Evolutionary conservation across 2,329 filamentous ascomycete species (phyloP).

Genomic region (Canariomyces notabilis): DNA sequence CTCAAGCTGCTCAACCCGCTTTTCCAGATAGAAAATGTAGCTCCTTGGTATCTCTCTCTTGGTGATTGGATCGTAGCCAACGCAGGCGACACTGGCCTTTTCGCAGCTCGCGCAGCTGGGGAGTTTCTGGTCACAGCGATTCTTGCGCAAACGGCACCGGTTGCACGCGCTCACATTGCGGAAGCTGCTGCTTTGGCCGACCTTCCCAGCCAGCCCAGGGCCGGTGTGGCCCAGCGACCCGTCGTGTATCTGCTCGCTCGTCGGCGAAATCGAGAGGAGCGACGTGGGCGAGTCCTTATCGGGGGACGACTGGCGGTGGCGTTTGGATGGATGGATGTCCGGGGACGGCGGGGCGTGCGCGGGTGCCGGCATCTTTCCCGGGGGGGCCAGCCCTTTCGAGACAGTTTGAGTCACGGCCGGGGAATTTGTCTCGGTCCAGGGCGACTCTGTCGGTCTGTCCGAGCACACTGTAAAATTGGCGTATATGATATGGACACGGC

Average conservation of each 20-base stretch:
- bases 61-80: slow-evolving; percentile 93
- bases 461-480: too few species aligned
- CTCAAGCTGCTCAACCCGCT: slow-evolving; percentile 78
- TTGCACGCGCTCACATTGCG: slow-evolving; percentile 93
- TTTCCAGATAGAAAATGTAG: slow-evolving; percentile 94
- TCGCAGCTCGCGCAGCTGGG: slow-evolving; percentile 88
- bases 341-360: slow-evolving; percentile 45
- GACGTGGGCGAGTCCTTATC: slow-evolving; percentile 41
- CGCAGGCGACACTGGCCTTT: slow-evolving; percentile 86
- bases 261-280: slow-evolving; percentile 27
- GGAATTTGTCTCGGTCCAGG: too few species aligned
- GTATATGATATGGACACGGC: too few species aligned
- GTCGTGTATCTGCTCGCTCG: slow-evolving; percentile 32
- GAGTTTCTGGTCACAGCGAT: slow-evolving; percentile 87
- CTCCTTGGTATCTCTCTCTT: slow-evolving; percentile 92
- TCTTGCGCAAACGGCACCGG: slow-evolving; percentile 85
- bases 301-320: slow-evolving; percentile 50
- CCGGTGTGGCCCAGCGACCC: slow-evolving; percentile 28
- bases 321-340: slow-evolving; percentile 50
- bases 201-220: slow-evolving; percentile 35
- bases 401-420: too few species aligned
- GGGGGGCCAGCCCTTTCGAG: slow-evolving; percentile 13
- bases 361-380: slow-evolving; percentile 37
- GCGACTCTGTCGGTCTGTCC: too few species aligned
- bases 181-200: slow-evolving; percentile 61